Base-by-base conservation (phyloP, 345 rosid species). In the Gossypium herbaceum region DNA sequence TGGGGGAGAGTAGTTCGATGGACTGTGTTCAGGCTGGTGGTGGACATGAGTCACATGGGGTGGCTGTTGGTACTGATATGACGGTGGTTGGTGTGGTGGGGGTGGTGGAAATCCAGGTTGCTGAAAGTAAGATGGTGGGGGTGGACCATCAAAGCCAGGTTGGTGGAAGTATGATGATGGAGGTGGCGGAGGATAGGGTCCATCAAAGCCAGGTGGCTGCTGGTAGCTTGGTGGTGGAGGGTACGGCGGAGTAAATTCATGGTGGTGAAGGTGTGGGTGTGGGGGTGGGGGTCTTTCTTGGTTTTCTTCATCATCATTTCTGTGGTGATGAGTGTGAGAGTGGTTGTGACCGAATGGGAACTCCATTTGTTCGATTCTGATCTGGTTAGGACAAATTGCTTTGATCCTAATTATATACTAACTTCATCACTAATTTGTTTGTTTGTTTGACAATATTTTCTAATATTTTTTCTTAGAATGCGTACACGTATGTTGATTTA, bases 31-130 rank as follows among this genome's bases (percentile, higher is more conserved):
- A 13, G 55, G 79, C 16, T 71, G 69, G 72, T 80, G 85, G 52
- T 73, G 71, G 61, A 86, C 81, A 76, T 82, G 82, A 4, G 77
- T 82, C 81, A 79, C 93, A 9, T 86, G 88, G 3, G 75, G 44
- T 16, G 85, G 72, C 19, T 16, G 64, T 59, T 59, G 64, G 34
- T 57, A 34, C 7, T 34, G 7, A 34, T 4, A 34, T 34, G 7
- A 5, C 41, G 41, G 72, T 22, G 41, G 64, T 59, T 59, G 64
- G 16, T 57, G 29, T 12, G 62, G 15, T 13, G 41, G 27, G 12
- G 22, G 39, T 4, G 82, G 81, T 2, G 84, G 88, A 13, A 20
- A 64, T 17, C 19, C 79, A 20, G 48, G 13, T 29, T 61, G 76
- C 62, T 80, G 78, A 17, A 71, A 29, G 66, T 74, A 73, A 12